Conservation (phyloP, 257 asterid species). For the Catharanthus roseus region DNA sequence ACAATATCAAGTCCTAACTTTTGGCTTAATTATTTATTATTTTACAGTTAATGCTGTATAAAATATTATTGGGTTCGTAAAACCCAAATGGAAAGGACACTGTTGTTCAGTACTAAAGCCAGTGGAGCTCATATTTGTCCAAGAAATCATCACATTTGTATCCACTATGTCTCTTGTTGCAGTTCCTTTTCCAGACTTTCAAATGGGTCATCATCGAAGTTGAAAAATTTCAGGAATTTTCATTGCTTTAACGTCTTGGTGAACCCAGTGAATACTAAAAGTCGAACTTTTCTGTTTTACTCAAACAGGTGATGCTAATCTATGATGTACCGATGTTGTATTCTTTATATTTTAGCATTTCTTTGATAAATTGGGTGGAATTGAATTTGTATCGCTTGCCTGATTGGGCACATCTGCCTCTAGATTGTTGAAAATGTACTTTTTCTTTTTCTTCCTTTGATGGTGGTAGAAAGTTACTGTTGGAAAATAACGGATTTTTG, state of each 20-base stretch:
- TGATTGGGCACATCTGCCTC: background rate
- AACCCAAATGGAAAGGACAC: constrained; percentile 7
- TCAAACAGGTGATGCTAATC: constrained; percentile 40
- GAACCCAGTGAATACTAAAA: constrained; percentile 2
- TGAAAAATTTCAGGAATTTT: constrained; percentile 22
- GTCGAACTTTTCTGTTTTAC: constrained; percentile 13
- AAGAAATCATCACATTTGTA: constrained; percentile 1
- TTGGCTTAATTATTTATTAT: background rate
- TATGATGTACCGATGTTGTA: background rate
- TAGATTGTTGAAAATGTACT: background rate
- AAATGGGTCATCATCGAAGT: constrained; percentile 29
- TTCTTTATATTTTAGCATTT: background rate
- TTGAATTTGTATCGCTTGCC: background rate
- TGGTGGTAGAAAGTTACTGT: too few relatives aligned
- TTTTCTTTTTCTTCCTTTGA: background rate
- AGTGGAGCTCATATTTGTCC: background rate
- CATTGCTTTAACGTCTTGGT: constrained; percentile 8
- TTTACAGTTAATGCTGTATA: background rate
- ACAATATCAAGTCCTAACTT: background rate
- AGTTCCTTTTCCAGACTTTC: constrained; percentile 20
- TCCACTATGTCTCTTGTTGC: constrained; percentile 3
- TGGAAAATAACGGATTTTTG: too few relatives aligned
- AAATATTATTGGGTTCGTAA: constrained; percentile 6
- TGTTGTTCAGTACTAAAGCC: background rate
- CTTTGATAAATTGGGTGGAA: background rate